These are phyloP conservation scores for Fusarium duplospermum DNA, from an alignment of 2,329 filamentous ascomycete species.

Conservation along the genomic window DNA sequence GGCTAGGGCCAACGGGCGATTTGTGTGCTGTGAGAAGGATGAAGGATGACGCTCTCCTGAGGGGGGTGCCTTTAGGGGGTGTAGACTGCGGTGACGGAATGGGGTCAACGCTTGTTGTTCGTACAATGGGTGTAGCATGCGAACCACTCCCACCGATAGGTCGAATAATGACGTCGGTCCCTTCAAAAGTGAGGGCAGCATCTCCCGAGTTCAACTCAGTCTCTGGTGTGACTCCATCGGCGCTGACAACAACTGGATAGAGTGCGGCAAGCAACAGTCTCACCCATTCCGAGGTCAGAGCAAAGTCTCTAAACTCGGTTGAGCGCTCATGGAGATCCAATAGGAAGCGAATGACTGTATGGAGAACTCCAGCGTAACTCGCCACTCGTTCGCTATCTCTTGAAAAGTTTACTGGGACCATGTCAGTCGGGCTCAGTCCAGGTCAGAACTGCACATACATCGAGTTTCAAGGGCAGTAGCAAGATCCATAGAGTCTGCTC, in stretches of 20 bases:
- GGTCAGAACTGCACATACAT: constrained; percentile 53
- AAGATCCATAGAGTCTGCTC: constrained; percentile 75
- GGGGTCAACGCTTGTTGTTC: constrained; percentile 71
- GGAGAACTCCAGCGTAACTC: constrained; percentile 72
- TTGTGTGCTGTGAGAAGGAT: constrained; percentile 83
- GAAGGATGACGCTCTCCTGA: constrained; percentile 89
- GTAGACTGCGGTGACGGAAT: constrained; percentile 61
- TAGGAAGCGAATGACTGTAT: constrained; percentile 83
- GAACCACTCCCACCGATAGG: constrained; percentile 70
- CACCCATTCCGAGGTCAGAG: constrained; percentile 82
- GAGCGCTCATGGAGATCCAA: constrained; percentile 83
- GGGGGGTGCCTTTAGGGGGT: constrained; percentile 66
- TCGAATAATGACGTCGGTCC: constrained; percentile 84
- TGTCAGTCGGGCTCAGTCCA: constrained; percentile 18
- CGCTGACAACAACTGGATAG: constrained; percentile 89
- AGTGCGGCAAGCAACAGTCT: constrained; percentile 82
- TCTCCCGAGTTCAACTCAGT: constrained; percentile 88
- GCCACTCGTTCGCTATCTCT: constrained; percentile 60
- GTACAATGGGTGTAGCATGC: constrained; percentile 75
- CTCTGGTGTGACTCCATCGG: constrained; percentile 84
- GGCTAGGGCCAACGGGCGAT: constrained; percentile 66
- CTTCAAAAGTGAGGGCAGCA: constrained; percentile 84
- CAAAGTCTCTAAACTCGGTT: constrained; percentile 83
- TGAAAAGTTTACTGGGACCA: constrained; percentile 34
- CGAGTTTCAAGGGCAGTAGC: constrained; percentile 67